These are phyloP conservation scores for Camellia lanceoleosa DNA, from an alignment of 148 eudicot genomes.

Conservation along the genomic window DNA sequence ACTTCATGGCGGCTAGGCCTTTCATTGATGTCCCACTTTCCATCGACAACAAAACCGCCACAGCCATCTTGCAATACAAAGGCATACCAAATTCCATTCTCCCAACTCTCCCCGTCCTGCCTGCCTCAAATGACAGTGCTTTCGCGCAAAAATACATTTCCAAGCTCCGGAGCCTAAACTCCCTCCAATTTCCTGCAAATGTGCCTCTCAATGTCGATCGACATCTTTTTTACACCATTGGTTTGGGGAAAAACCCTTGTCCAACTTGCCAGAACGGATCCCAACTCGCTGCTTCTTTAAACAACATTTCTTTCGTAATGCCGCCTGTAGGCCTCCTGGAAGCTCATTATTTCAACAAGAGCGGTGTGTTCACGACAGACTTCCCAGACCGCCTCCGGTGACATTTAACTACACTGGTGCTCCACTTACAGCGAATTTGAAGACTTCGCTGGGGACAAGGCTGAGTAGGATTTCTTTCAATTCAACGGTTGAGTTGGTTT, in stretches of 20 bases:
- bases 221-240: conserved; percentile 29
- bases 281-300: conserved; percentile 21
- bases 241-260: conserved; percentile 25
- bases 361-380: conserved; percentile 18
- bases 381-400: conserved; percentile 24
- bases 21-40: conserved; percentile 30
- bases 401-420: conserved; percentile 33
- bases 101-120: conserved; percentile 21
- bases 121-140: conserved; percentile 18
- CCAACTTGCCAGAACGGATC: conserved; percentile 27
- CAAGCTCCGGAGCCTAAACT: conserved; percentile 26
- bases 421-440: conserved; percentile 26
- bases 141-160: conserved; percentile 21
- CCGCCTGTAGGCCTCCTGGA: conserved; percentile 25
- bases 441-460: conserved; percentile 14
- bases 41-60: conserved; percentile 32
- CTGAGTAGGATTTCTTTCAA: conserved; percentile 26
- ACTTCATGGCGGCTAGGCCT: conserved; percentile 31
- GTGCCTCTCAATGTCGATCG: conserved; percentile 30
- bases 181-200: conserved; percentile 22
- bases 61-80: conserved; percentile 30
- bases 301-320: conserved; percentile 32
- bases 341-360: conserved; percentile 22
- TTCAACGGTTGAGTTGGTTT: conserved; percentile 27
- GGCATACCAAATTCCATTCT: conserved; percentile 14